A percentile compares a stretch with the other conserved stretches of the same genome.
Evolutionary conservation across 73 alveolate species (phyloP).

Genomic region (Stentor coeruleus): DNA sequence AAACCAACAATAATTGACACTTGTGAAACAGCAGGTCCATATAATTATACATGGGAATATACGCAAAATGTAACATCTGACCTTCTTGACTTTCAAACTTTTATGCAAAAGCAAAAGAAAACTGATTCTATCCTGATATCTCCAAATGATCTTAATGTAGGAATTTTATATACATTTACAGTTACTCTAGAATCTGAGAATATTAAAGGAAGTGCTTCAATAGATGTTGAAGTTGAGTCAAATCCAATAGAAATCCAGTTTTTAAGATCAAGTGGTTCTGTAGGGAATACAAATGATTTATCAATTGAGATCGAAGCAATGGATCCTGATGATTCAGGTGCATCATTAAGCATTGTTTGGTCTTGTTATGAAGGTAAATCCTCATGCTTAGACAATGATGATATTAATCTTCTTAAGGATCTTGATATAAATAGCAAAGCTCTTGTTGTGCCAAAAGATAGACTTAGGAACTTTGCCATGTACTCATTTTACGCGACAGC

Average conservation of each 20-base stretch:
- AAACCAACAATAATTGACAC: too few species aligned
- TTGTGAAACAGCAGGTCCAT: too few species aligned
- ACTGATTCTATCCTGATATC: too few species aligned
- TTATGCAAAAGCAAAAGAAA: too few species aligned
- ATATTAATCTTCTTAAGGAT: not conserved
- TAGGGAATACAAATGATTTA: not conserved
- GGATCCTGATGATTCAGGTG: not conserved
- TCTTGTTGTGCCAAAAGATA: not conserved
- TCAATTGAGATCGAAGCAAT: not conserved
- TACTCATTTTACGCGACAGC: not conserved
- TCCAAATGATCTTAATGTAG: too few species aligned
- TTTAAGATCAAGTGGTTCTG: not conserved
- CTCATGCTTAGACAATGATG: not conserved
- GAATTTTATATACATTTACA: too few species aligned
- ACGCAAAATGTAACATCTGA: too few species aligned
- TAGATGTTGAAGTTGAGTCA: not conserved
- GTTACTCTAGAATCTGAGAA: too few species aligned
- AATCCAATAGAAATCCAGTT: not conserved
- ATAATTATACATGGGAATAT: too few species aligned
- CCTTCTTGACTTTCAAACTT: too few species aligned
- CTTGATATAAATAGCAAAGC: not conserved
- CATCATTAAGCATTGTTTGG: not conserved
- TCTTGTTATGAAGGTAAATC: not conserved
- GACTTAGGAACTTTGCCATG: not conserved
- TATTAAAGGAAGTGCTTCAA: not conserved